Percentiles rank a stretch among this genome's conserved stretches.
These are phyloP conservation scores for Ceratobasidium sp. DNA, from an alignment of 1,284 basidiomycete genomes.

Conservation along the genomic window DNA sequence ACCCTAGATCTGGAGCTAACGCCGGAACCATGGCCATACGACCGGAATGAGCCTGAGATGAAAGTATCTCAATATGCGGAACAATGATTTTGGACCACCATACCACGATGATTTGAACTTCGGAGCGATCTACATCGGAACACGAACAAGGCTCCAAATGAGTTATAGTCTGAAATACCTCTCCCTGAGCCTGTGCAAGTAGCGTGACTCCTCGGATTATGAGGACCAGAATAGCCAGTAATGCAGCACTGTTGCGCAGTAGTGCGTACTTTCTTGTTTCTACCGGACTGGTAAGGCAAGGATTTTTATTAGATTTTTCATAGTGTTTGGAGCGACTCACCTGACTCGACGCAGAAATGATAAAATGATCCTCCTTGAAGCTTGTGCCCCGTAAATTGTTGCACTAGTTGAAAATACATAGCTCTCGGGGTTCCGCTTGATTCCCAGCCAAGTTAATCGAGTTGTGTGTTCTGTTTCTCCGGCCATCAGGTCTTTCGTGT, in stretches of 20 bases:
- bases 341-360: slow-evolving; percentile 8
- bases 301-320: not conserved
- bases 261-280: slow-evolving; percentile 18
- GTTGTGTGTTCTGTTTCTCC: not conserved
- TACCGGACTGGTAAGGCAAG: not conserved
- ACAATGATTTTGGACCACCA: not conserved
- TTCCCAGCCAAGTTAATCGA: not conserved
- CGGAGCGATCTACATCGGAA: not conserved
- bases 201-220: not conserved
- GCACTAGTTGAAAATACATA: slow-evolving; percentile 1
- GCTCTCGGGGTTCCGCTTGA: not conserved
- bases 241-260: slow-evolving; percentile 12
- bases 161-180: slow-evolving; percentile 25
- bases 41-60: not conserved
- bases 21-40: not conserved
- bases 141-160: slow-evolving; percentile 10
- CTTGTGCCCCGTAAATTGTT: slow-evolving; percentile 6
- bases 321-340: not conserved
- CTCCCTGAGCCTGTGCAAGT: slow-evolving; percentile 12
- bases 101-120: slow-evolving; percentile 12
- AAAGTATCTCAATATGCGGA: not conserved
- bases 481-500: slow-evolving; percentile 25
- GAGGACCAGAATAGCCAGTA: slow-evolving; percentile 5
- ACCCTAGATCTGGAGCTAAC: not conserved
- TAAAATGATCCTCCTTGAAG: not conserved